Evolutionary conservation across 352 stramenopile genomes (phyloP).

Genomic region (Elongisporangium prolatum): DNA sequence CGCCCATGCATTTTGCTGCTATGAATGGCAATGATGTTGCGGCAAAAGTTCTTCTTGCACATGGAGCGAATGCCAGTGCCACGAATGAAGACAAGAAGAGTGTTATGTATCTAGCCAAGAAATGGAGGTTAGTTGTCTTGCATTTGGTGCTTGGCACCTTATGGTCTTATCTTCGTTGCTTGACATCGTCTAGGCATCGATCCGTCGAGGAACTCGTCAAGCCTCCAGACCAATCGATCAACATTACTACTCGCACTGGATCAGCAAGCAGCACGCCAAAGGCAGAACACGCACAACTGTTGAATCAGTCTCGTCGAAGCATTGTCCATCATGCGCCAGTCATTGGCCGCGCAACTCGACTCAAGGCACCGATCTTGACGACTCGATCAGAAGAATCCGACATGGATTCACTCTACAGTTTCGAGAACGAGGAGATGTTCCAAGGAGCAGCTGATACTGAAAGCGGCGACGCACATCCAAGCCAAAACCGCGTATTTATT

Average conservation of each 20-base stretch:
- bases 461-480: background rate
- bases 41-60: constrained; percentile 41
- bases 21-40: constrained; percentile 76
- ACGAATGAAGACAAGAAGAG: constrained; percentile 78
- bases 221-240: constrained; percentile 27
- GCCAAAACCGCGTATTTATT: background rate
- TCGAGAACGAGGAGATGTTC: constrained; percentile 59
- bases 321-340: background rate
- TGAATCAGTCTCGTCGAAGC: background rate
- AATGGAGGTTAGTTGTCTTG: constrained; percentile 40
- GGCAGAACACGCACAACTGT: background rate
- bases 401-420: constrained; percentile 44
- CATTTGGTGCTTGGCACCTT: too few relatives aligned
- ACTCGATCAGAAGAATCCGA: constrained; percentile 48
- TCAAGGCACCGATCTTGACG: constrained; percentile 18
- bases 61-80: constrained; percentile 53
- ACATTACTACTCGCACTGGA: background rate
- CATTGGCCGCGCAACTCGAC: background rate
- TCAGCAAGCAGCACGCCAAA: background rate
- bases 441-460: background rate
- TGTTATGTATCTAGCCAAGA: constrained; percentile 70
- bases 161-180: too few relatives aligned
- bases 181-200: constrained; percentile 17
- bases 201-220: constrained; percentile 50
- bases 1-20: constrained; percentile 66